Percentiles rank a stretch among this genome's conserved stretches.
phyloP scores from a whole-genome alignment of 2,329 filamentous ascomycete species.

The Colletotrichum lentis region DNA sequence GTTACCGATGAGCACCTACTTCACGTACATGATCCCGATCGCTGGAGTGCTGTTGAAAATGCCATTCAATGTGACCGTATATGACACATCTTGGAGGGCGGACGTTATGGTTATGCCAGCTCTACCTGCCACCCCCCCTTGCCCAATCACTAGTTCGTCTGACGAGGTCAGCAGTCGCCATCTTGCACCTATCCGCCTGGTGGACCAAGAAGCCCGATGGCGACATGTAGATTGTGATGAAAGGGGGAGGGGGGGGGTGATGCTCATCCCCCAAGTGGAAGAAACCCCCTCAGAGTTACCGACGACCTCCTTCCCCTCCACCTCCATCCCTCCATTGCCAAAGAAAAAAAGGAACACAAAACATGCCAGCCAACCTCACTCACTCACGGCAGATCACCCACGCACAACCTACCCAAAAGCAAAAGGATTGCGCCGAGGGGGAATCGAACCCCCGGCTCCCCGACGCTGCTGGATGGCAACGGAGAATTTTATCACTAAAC shows the following conservation, averaged over 20 bases:
- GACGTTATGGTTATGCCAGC: background rate
- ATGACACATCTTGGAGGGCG: background rate
- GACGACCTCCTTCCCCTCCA: too few relatives aligned
- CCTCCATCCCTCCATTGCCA: too few relatives aligned
- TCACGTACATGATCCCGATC: background rate
- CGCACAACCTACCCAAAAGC: background rate
- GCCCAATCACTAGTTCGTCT: background rate
- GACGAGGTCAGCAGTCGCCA: background rate
- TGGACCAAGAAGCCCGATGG: too few relatives aligned
- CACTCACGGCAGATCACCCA: too few relatives aligned
- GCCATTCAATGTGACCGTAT: background rate
- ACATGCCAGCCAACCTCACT: too few relatives aligned
- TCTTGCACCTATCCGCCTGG: background rate
- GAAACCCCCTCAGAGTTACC: too few relatives aligned
- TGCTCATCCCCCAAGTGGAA: too few relatives aligned
- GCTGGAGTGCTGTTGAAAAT: background rate
- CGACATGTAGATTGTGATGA: too few relatives aligned
- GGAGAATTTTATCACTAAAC: conserved; percentile 16
- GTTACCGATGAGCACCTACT: background rate
- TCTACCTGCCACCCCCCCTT: background rate
- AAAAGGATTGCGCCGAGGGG: conserved; percentile 2
- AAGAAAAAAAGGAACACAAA: too few relatives aligned
- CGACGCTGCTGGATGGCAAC: conserved; percentile 13
- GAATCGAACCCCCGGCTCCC: conserved; percentile 15
- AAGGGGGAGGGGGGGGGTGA: too few relatives aligned